Evolutionary conservation across 768 basidiomycete species (phyloP), one percentile per base, ranked within the genome.

Genomic region (Lentinula sp.): DNA sequence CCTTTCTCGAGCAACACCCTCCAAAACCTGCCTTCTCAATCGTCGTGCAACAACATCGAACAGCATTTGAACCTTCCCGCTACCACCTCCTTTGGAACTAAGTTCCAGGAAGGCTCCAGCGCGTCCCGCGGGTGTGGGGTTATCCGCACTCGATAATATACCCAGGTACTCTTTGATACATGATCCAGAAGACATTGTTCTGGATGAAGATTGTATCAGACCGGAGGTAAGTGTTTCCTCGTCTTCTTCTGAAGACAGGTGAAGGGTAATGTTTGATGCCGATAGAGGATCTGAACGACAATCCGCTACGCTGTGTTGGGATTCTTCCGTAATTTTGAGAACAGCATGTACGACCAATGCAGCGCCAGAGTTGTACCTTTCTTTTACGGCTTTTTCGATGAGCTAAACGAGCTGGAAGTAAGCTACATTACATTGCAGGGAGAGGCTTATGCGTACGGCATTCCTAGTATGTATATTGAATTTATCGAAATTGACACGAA

Each of bases 401-500:
- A 98, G 79, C 93, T 95, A 70, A 42, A 55, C 46, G 49, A 67
- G 65, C 61, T 65, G 64, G 35, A 54, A 33, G 20, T 53, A 64
- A 61, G 53, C 43, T 41, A 43, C 36, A 39, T 20, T 18, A 32
- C 2, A 10, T 9, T 42, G 9, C 20, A 18, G 23, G 7, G 15
- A 15, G 18, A 60, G 54, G 46, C 50, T 16, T 28, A 36, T 50
- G 66, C 84, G 7, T 65, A 93, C 93, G 69, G 87, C 79, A 74
- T 97, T 96, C 46, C 96, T 88, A 57, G 97, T 85, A 66, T 92
- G 87, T 36, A 93, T 78, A 65, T 90, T 86, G 73, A 95, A 96
- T 66, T 85, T 89, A 66, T 94, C 88, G 69, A 87, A 91, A 75
- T 98, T 98, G 52, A 98, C 82, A 52, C 91, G 85, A 69, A 97